These are phyloP conservation scores for Apodospora peruviana DNA, from an alignment of 495 filamentous ascomycete genomes.

Conservation along the genomic window DNA sequence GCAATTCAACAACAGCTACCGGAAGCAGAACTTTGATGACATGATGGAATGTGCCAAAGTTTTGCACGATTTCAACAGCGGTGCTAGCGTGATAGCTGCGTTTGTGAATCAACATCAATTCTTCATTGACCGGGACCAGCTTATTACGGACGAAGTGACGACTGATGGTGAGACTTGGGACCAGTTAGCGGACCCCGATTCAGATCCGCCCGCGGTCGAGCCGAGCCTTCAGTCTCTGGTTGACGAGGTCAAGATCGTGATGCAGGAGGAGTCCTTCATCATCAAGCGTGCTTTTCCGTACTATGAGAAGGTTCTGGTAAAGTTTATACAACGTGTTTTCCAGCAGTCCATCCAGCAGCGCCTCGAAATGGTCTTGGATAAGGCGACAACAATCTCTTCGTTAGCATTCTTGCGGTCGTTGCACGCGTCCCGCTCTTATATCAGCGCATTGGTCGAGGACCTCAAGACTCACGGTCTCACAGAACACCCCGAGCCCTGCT, in stretches of 20 bases:
- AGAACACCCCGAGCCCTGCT: constrained; percentile 87
- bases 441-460: constrained; percentile 81
- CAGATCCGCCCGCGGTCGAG: constrained; percentile 84
- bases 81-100: constrained; percentile 84
- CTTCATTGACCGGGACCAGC: constrained; percentile 88
- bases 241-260: constrained; percentile 91
- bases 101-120: constrained; percentile 99
- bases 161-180: constrained; percentile 83
- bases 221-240: constrained; percentile 85
- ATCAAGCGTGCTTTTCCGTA: constrained; percentile 95
- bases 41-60: constrained; percentile 96
- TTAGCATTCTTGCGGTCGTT: constrained; percentile 87
- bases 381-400: constrained; percentile 83
- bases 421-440: constrained; percentile 82
- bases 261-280: constrained; percentile 93
- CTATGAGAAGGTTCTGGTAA: constrained; percentile 85
- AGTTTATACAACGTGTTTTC: constrained; percentile 92
- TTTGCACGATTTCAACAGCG: constrained; percentile 91
- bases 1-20: constrained; percentile 95
- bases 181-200: constrained; percentile 86
- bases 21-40: constrained; percentile 87
- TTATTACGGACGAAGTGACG: constrained; percentile 85
- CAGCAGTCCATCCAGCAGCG: constrained; percentile 96
- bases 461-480: constrained; percentile 92
- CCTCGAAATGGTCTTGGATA: constrained; percentile 92